Conservation (phyloP, 371 early-diverging fungal genomes). For the Chytridium lagenaria region DNA sequence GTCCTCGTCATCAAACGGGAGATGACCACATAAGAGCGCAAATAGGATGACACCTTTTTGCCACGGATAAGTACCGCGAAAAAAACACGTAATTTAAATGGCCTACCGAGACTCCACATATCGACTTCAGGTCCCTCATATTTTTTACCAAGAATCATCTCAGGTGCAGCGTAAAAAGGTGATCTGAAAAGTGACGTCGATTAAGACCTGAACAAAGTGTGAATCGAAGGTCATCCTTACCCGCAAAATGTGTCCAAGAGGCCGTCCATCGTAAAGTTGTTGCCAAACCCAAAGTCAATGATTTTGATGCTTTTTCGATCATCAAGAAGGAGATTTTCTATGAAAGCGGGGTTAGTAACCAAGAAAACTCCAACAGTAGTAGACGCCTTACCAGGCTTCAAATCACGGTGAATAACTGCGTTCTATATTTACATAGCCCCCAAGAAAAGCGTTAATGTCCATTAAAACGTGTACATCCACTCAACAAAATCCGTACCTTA, state of each 20-base stretch:
- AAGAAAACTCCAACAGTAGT: neutral
- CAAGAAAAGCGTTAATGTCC: no score
- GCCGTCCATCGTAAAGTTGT: constrained; percentile 62
- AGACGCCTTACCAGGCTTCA: constrained; percentile 52
- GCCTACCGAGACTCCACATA: no score
- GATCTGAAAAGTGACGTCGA: constrained; percentile 57
- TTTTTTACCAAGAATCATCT: constrained; percentile 70
- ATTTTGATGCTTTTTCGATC: constrained; percentile 61
- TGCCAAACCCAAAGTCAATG: constrained; percentile 77
- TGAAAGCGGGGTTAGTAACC: constrained; percentile 17
- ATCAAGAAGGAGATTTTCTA: constrained; percentile 67
- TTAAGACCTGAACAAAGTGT: constrained; percentile 8
- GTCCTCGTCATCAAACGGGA: constrained; percentile 63
- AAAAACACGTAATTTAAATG: no score
- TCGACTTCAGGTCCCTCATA: constrained; percentile 77
- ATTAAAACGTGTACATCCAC: no score
- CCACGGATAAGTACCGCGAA: no score
- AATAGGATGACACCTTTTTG: constrained; percentile 63
- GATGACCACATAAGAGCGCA: constrained; percentile 56
- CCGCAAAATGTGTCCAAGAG: constrained; percentile 76
- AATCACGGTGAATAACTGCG: constrained; percentile 58
- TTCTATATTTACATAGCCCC: no score
- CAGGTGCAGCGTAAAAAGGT: constrained; percentile 76
- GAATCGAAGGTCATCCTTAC: constrained; percentile 32
- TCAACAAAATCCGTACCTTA: no score